These are phyloP conservation scores for Fusarium siculi DNA, from an alignment of 2,329 filamentous ascomycete genomes.

Conservation along the genomic window DNA sequence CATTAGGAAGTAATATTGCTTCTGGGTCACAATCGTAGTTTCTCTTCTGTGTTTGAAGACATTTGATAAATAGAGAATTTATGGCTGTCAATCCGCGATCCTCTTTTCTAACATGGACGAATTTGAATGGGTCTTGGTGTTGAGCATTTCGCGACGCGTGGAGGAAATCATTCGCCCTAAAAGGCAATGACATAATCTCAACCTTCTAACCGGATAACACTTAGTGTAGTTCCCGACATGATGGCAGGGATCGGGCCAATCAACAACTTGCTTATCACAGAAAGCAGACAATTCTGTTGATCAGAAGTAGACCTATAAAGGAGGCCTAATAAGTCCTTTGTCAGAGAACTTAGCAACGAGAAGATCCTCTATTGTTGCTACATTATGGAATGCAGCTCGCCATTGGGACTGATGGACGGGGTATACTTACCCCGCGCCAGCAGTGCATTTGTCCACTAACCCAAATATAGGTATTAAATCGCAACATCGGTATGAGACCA, in stretches of 20 bases:
- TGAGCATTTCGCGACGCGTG: background rate
- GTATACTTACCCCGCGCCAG: background rate
- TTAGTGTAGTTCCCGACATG: accelerated
- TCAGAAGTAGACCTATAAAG: too few species aligned
- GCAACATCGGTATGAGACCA: accelerated
- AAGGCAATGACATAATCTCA: background rate
- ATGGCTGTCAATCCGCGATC: too few species aligned
- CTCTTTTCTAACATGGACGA: accelerated
- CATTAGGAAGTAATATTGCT: too few species aligned
- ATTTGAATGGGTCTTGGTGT: background rate
- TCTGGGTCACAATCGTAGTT: too few species aligned
- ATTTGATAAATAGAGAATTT: too few species aligned
- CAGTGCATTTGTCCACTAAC: background rate
- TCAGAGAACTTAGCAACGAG: too few species aligned
- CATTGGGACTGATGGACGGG: background rate
- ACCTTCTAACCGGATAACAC: accelerated
- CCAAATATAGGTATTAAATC: background rate
- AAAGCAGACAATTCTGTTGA: too few species aligned
- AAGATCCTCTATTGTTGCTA: accelerated
- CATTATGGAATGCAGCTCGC: background rate
- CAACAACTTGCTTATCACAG: background rate
- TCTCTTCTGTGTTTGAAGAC: too few species aligned
- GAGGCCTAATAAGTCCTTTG: too few species aligned
- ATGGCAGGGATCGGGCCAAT: accelerated
- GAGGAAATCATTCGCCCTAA: background rate